A percentile compares a stretch with the other conserved stretches of the same genome.
These are phyloP conservation scores for Endoconidiophora polonica DNA, from an alignment of 2,329 filamentous ascomycete species.

Conservation along the genomic window DNA sequence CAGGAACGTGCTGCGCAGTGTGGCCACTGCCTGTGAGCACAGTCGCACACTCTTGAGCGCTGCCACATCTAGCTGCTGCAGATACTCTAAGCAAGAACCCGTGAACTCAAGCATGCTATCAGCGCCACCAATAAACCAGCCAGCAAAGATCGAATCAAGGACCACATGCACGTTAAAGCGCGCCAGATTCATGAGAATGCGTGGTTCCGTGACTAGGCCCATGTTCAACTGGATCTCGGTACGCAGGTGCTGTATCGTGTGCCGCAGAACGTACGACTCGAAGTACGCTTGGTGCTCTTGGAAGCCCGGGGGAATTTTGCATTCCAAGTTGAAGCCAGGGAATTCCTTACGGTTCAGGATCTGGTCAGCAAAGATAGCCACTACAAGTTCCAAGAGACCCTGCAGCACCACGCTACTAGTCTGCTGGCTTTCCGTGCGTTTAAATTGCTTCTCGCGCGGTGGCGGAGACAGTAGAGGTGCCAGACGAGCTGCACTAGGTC, in stretches of 20 bases:
- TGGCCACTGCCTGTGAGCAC: slow-evolving; percentile 66
- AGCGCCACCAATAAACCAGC: slow-evolving; percentile 86
- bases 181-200: slow-evolving; percentile 71
- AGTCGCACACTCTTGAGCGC: slow-evolving; percentile 75
- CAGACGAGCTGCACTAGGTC: slow-evolving; percentile 43
- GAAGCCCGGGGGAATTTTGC: slow-evolving; percentile 82
- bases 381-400: slow-evolving; percentile 57
- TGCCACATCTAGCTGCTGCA: slow-evolving; percentile 71
- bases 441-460: neutral
- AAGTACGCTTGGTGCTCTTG: slow-evolving; percentile 92
- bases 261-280: slow-evolving; percentile 71
- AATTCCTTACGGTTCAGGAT: slow-evolving; percentile 80
- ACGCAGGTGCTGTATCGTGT: slow-evolving; percentile 53
- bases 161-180: slow-evolving; percentile 59
- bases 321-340: slow-evolving; percentile 65
- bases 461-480: slow-evolving; percentile 30
- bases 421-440: slow-evolving; percentile 31
- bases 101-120: slow-evolving; percentile 72
- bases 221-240: slow-evolving; percentile 56
- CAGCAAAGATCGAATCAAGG: slow-evolving; percentile 82
- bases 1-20: slow-evolving; percentile 61
- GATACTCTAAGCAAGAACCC: slow-evolving; percentile 70
- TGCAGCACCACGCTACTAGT: slow-evolving; percentile 58
- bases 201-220: slow-evolving; percentile 60
- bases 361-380: slow-evolving; percentile 73